Evolutionary conservation across 345 rosid genomes (phyloP), one percentile per base, ranked within the genome.

Genomic region (Anacardium occidentale): DNA sequence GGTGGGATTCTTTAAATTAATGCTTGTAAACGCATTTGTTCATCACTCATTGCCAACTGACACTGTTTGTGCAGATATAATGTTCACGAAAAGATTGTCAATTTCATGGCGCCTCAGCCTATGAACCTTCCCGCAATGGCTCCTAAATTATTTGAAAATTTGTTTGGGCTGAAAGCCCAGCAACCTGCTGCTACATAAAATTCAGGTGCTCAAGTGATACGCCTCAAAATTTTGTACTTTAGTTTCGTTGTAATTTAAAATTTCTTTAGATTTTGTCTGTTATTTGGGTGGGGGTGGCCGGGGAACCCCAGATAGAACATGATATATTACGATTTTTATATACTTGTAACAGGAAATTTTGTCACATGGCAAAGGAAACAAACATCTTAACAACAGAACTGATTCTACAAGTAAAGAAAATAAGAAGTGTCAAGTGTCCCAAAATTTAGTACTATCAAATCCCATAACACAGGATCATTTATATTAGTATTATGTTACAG

Each of bases 51-150:
- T 42, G 13, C 44, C 12, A 53, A 53, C 11, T 50, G 24, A 45
- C 7, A 42, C n/a, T 8, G 18, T 51, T 60, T 1, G 22, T 61
- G 69, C 75, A 92, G 98, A 89, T 92, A 92, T 71, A 79, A 82
- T 71, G 90, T 89, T 22, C 98, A 95, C 13, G 97, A 90, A 63
- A 90, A 87, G 86, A 86, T 88, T 5, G 93, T 87, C 20, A 93
- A 84, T 77, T 93, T 96, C 87, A 89, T 91, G 92, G 98, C 90
- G 65, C 87, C 97, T 21, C 82, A 74, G 74, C 91, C 86, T 1
- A 78, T 72, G 80, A 76, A 82, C 54, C 74, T 85, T 64, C 96
- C 92, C 72, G 80, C 84, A 12, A 90, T 86, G 93, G 89, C 94
- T 18, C 79, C 90, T 2, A 94, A 88, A 78, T 73, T 90, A 62